Conservation (phyloP, 495 filamentous ascomycete species). For the Aeminium ludgeri region DNA sequence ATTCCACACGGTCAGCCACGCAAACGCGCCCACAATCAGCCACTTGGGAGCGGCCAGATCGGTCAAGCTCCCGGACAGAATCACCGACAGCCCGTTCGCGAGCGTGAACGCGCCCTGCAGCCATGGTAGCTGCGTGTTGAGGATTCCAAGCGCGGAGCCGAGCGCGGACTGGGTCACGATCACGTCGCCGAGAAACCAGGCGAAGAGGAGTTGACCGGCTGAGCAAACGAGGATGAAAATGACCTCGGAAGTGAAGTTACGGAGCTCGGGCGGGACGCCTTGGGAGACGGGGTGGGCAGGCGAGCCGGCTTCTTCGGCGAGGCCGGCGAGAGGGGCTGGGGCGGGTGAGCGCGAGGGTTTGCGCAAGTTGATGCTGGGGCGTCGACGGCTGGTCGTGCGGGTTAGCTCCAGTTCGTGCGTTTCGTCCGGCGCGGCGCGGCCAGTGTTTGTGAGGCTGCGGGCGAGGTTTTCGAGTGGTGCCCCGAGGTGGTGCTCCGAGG, state of each 20-base stretch:
- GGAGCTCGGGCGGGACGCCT: slow-evolving; percentile 26
- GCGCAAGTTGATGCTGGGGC: neutral
- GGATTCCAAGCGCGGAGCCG: slow-evolving; percentile 24
- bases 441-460: neutral
- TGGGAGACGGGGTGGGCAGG: slow-evolving; percentile 12
- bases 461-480: neutral
- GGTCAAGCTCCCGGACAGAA: slow-evolving; percentile 29
- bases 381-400: neutral
- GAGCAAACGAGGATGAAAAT: slow-evolving; percentile 31
- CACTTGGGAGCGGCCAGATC: slow-evolving; percentile 29
- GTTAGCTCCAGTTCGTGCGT: slow-evolving; percentile 1
- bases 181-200: slow-evolving; percentile 30
- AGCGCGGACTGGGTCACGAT: slow-evolving; percentile 26
- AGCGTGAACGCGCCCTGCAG: slow-evolving; percentile 27
- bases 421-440: neutral
- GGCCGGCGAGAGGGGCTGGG: neutral
- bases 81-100: slow-evolving; percentile 30
- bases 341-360: neutral
- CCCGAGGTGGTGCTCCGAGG: neutral
- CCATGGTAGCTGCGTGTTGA: slow-evolving; percentile 29
- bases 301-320: slow-evolving; percentile 5
- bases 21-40: slow-evolving; percentile 31
- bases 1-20: slow-evolving; percentile 31
- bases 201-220: slow-evolving; percentile 31
- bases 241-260: slow-evolving; percentile 25